Evolutionary conservation across 352 stramenopile genomes (phyloP).

Genomic region (Aphanomyces cochlioides): DNA sequence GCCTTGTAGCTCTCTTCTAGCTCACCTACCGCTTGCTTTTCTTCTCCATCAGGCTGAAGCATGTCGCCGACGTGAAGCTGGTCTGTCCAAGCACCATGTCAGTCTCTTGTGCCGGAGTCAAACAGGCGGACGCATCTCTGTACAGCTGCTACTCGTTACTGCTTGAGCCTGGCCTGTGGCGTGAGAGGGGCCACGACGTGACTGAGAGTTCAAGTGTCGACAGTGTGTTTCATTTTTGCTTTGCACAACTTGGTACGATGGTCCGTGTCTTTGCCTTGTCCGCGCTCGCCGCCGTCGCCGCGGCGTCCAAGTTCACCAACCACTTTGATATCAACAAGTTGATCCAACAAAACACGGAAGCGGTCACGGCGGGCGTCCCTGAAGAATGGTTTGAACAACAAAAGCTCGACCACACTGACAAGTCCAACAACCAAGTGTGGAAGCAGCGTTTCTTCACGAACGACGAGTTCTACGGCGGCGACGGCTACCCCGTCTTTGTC

Average conservation of each 20-base stretch:
- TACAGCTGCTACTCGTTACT: neutral
- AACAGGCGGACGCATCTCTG: too few relatives aligned
- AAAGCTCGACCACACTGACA: constrained; percentile 23
- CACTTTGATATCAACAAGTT: constrained; percentile 1
- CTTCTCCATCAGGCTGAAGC: too few relatives aligned
- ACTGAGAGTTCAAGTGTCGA: neutral
- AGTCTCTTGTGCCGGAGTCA: too few relatives aligned
- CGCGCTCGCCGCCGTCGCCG: neutral
- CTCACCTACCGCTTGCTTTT: too few relatives aligned
- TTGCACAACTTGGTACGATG: neutral
- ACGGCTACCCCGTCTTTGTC: constrained; percentile 68
- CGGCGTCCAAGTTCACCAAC: neutral
- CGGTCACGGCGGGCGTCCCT: neutral
- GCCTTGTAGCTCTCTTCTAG: too few relatives aligned
- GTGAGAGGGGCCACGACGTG: neutral
- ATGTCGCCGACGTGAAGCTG: too few relatives aligned
- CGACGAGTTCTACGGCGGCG: constrained; percentile 52
- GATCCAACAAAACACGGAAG: neutral
- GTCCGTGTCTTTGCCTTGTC: neutral
- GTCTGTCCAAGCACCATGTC: too few relatives aligned
- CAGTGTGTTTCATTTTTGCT: neutral
- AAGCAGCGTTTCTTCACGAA: constrained; percentile 74
- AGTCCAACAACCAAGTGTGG: constrained; percentile 4
- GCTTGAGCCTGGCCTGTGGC: neutral
- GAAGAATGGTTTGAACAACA: constrained; percentile 22